Conservation (phyloP, 139 green algal genomes). For the Pseudopediastrum boryanum region DNA sequence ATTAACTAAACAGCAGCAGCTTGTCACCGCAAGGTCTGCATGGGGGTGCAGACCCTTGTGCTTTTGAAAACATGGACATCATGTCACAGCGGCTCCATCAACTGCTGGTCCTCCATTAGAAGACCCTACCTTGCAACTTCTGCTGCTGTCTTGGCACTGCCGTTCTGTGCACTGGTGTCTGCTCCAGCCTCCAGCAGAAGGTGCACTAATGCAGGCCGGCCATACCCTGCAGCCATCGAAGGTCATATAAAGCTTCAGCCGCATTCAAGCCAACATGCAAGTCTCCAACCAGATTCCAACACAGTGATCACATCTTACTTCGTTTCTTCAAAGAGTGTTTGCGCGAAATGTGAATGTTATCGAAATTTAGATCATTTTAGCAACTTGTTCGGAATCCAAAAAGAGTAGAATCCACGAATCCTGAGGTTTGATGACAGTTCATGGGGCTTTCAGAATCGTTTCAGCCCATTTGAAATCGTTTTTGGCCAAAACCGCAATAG, state of each 20-base stretch:
- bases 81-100: neutral
- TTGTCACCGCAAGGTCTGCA: neutral
- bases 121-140: conserved; percentile 68
- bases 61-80: neutral
- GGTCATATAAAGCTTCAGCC: neutral
- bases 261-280: neutral
- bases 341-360: neutral
- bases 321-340: neutral
- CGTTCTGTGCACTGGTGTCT: conserved; percentile 61
- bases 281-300: neutral
- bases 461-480: no score
- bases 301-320: neutral
- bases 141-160: conserved; percentile 68
- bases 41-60: no score
- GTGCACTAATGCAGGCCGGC: conserved; percentile 50
- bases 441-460: no score
- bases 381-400: neutral
- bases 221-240: conserved; percentile 56
- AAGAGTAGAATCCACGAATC: no score
- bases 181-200: conserved; percentile 74
- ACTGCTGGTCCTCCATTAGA: neutral
- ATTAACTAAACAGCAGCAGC: neutral
- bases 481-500: no score
- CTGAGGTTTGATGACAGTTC: no score
- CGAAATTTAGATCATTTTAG: neutral